These are phyloP conservation scores for Pisolithus microcarpus DNA, from an alignment of 768 basidiomycete genomes.

Conservation along the genomic window DNA sequence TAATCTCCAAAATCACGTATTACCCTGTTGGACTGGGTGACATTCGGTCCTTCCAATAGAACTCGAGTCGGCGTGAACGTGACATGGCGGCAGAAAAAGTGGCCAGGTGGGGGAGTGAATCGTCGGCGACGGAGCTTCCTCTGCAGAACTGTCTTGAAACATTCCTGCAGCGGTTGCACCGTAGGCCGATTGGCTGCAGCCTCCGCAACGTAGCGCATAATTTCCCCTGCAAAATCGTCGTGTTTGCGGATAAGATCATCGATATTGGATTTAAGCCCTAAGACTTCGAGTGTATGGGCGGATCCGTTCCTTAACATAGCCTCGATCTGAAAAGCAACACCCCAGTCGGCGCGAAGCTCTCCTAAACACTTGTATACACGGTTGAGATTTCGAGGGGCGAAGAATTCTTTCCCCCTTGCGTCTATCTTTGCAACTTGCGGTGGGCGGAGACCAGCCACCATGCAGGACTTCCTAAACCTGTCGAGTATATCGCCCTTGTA, in stretches of 20 bases:
- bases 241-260: constrained; percentile 32
- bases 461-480: constrained; percentile 49
- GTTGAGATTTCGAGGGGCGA: constrained; percentile 39
- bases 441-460: constrained; percentile 38
- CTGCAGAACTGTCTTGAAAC: constrained; percentile 36
- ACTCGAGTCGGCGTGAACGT: constrained; percentile 72
- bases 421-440: constrained; percentile 37
- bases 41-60: constrained; percentile 69
- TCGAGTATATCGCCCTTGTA: constrained; percentile 29
- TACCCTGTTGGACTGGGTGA: constrained; percentile 72
- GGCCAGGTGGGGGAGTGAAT: constrained; percentile 25
- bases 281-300: constrained; percentile 54
- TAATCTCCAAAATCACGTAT: constrained; percentile 59
- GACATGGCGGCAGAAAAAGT: constrained; percentile 66
- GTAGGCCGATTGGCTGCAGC: constrained; percentile 39
- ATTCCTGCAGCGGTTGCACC: constrained; percentile 35
- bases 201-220: constrained; percentile 52
- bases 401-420: constrained; percentile 45
- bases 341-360: constrained; percentile 38
- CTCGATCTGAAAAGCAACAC: constrained; percentile 72
- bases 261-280: constrained; percentile 38
- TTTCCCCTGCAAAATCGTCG: constrained; percentile 33
- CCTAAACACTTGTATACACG: constrained; percentile 38
- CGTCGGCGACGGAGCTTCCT: constrained; percentile 13
- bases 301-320: constrained; percentile 56